phyloP scores from a whole-genome alignment of 768 basidiomycete genomes.

The Trametes sanguinea region DNA sequence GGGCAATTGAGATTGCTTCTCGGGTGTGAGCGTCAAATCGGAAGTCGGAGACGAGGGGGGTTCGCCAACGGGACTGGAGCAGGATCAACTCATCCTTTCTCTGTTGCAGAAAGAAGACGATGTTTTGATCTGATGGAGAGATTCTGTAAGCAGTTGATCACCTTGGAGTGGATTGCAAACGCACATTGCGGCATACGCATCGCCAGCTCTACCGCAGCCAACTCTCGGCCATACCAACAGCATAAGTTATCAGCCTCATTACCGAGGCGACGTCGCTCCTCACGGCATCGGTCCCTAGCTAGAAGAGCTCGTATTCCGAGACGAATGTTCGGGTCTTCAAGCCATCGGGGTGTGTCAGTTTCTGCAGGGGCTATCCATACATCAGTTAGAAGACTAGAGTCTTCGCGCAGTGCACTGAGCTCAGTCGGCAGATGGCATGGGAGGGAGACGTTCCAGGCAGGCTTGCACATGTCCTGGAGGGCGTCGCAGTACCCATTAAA shows the following conservation, averaged over 20 bases:
- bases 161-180: too few relatives aligned
- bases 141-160: too few relatives aligned
- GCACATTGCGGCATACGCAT: conserved; percentile 14
- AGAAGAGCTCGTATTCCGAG: conserved; percentile 36
- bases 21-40: not conserved
- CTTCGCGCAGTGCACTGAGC: conserved; percentile 22
- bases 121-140: not conserved
- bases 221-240: conserved; percentile 37
- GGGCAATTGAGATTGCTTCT: not conserved
- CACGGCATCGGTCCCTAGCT: conserved; percentile 31
- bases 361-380: conserved; percentile 35
- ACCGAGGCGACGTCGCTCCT: conserved; percentile 33
- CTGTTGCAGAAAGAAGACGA: not conserved
- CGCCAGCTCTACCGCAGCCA: conserved; percentile 29
- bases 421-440: conserved; percentile 36
- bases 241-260: conserved; percentile 39
- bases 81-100: not conserved
- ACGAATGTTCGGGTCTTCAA: conserved; percentile 34
- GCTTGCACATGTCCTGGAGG: conserved; percentile 27
- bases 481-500: conserved; percentile 32
- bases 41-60: not conserved
- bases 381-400: conserved; percentile 38
- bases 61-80: not conserved
- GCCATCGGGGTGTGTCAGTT: conserved; percentile 32
- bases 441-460: conserved; percentile 34